These are phyloP conservation scores for Cystoderma amianthinum DNA, from an alignment of 768 basidiomycete species.

Conservation along the genomic window DNA sequence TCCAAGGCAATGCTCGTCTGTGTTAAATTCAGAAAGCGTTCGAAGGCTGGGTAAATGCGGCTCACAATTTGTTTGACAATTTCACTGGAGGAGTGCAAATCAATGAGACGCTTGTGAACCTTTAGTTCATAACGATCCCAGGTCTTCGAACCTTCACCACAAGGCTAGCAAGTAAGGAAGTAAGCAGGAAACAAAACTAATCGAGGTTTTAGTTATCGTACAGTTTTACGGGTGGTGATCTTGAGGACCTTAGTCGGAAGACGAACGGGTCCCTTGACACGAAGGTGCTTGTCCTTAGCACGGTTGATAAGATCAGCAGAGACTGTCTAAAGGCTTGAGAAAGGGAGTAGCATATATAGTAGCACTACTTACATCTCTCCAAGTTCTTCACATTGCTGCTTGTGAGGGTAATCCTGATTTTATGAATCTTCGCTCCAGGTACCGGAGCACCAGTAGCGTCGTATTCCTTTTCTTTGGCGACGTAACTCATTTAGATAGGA, in stretches of 20 bases:
- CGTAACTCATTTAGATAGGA: constrained; percentile 80
- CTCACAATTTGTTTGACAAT: constrained; percentile 99
- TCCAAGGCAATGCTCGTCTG: constrained; percentile 98
- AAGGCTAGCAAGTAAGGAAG: constrained; percentile 52
- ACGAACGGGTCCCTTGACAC: constrained; percentile 97
- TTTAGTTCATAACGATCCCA: constrained; percentile 99
- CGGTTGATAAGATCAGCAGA: constrained; percentile 94
- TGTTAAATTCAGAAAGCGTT: constrained; percentile 3
- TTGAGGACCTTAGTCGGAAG: constrained; percentile 98
- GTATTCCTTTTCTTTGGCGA: constrained; percentile 98
- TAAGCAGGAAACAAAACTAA: constrained; percentile 1
- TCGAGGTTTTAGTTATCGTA: constrained; percentile 26
- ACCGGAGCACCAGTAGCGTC: constrained; percentile 86
- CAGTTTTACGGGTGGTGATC: constrained; percentile 99
- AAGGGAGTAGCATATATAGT: constrained; percentile 12
- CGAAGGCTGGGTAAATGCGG: constrained; percentile 6
- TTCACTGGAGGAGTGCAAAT: constrained; percentile 97
- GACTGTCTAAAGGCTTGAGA: constrained; percentile 44
- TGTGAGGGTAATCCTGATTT: constrained; percentile 98
- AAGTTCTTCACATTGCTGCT: constrained; percentile 97
- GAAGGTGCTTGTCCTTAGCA: constrained; percentile 99
- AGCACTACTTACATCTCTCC: constrained; percentile 75
- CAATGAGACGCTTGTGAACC: constrained; percentile 99
- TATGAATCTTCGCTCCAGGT: constrained; percentile 90
- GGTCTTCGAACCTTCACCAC: constrained; percentile 99